Conservation (phyloP, 345 rosid species). For the Melastoma malabathricum region DNA sequence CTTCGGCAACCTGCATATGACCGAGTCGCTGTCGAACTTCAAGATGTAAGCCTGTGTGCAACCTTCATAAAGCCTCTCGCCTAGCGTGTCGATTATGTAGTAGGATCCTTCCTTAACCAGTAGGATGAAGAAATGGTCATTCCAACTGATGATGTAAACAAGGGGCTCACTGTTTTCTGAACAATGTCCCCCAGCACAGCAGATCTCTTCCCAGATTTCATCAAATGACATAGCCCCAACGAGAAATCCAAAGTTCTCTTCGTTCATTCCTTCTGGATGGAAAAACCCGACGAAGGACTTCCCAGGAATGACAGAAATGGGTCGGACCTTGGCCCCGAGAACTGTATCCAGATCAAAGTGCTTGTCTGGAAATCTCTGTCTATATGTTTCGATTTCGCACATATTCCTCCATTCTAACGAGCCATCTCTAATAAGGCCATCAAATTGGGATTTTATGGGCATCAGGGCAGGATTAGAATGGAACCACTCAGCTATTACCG, state of each 20-base stretch:
- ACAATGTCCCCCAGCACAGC: slow-evolving; percentile 27
- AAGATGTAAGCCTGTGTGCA: slow-evolving; percentile 82
- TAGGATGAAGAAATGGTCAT: slow-evolving; percentile 86
- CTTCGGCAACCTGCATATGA: slow-evolving; percentile 28
- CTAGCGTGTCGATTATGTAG: slow-evolving; percentile 80
- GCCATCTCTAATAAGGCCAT: slow-evolving; percentile 77
- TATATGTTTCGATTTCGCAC: slow-evolving; percentile 57
- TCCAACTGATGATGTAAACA: slow-evolving; percentile 86
- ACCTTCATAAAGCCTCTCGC: slow-evolving; percentile 91
- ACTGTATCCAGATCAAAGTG: slow-evolving; percentile 92
- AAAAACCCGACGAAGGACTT: slow-evolving; percentile 85
- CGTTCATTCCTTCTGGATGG: slow-evolving; percentile 68
- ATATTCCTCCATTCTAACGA: slow-evolving; percentile 86
- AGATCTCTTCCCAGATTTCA: slow-evolving; percentile 82
- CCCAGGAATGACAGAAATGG: slow-evolving; percentile 43
- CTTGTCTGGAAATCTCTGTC: slow-evolving; percentile 70
- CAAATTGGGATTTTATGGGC: slow-evolving; percentile 84
- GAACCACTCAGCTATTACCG: slow-evolving; percentile 87
- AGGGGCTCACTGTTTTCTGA: slow-evolving; percentile 29
- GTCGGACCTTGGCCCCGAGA: slow-evolving; percentile 61
- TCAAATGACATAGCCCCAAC: slow-evolving; percentile 86
- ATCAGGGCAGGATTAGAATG: slow-evolving; percentile 51
- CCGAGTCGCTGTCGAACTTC: slow-evolving; percentile 51
- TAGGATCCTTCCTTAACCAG: slow-evolving; percentile 69
- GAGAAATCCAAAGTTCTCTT: slow-evolving; percentile 53